Evolutionary conservation across 106 monocot species (phyloP), one percentile per base, ranked within the genome.

Genomic region (Posidonia australis): DNA sequence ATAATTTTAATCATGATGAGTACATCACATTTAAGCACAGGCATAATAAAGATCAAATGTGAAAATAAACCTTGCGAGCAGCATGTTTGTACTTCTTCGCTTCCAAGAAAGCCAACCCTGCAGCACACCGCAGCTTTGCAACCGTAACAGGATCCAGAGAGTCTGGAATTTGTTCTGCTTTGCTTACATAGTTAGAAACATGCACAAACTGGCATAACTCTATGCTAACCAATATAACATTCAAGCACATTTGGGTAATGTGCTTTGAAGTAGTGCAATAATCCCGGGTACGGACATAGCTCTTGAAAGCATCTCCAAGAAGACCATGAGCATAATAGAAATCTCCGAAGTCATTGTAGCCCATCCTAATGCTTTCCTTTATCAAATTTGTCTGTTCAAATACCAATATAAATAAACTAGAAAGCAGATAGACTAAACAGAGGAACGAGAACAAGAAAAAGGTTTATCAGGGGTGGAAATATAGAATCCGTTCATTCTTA

Each of bases 331-430:
- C 70, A 69, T 86, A 96, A 66, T 81, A 90, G 72, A 90, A 96
- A 64, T 96, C 90, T 28, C 86, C 94, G 44, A 86, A 78, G 66
- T 96, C 94, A 78, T 90, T 96, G 67, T 90, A 82, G 13, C 94
- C 94, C 94, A 96, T 96, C 70, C 94, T 81, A 67, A 96, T 90
- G 75, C 94, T 96, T 64, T 96, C 94, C 61, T 96, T 96, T 32
- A 96, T 96, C 59, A 96, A 69, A 66, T 96, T 96, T 69, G 94
- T 96, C 94, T 96, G 84, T 54, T 71, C 21, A 48, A 13, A 10
- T 21, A 31, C 14, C 58, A 51, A 64, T 20, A 23, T 36, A 17
- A 51, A 54, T 11, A 9, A 54, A 54, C 3, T 19, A 54, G n/a
- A 22, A 54, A 9, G 19, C 12, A 54, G 19, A 10, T 13, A 22